Base-by-base conservation (phyloP, 177 flowering plant species). In the Tripterygium wilfordii region DNA sequence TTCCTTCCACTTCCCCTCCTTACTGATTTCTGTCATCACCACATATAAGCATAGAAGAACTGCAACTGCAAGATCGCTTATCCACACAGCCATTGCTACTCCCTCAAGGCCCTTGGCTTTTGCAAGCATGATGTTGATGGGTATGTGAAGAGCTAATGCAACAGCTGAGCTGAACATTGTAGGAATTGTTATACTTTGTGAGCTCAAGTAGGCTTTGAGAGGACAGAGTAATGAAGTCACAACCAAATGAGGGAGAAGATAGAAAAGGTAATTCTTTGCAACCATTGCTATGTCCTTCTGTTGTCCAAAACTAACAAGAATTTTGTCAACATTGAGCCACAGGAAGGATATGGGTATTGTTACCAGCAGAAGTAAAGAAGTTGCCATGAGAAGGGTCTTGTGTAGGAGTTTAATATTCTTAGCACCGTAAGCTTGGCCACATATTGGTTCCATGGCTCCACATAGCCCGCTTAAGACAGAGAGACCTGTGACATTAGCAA, bases 341-440 rank as follows among this genome's bases (percentile, higher is more conserved):
- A 88, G 36, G 65, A 80, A 62, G 38, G 80, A 45, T 20, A 88
- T 70, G 1, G 94, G 96, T 1, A 88, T 18, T 3, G 88, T 56
- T 5, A 67, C 61, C 6, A 63, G 10, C 2, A 88, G 68, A 2
- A 88, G 64, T 41, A 92, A 61, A 23, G 69, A 10, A 31, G 57
- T 70, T 13, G 83, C 39, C 96, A 84, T 82, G 53, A 75, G 36
- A 43, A 92, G 84, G 20, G 96, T 83, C 65, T 76, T 83, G 65
- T 76, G 94, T 15, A 92, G 89, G 42, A 92, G 91, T 57, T 58
- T 77, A 21, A 60, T 65, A 45, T 92, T 92, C 24, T 68, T 74
- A 9, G 96, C 98, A 0, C 96, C 98, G 48, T 53, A 72, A 38
- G 98, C 96, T 44, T 92, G 96, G 26, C 96, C 96, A 32, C 96